Base-by-base conservation (phyloP, 202 grass and related monocot genomes). In the Schoenoplectus triqueter region DNA sequence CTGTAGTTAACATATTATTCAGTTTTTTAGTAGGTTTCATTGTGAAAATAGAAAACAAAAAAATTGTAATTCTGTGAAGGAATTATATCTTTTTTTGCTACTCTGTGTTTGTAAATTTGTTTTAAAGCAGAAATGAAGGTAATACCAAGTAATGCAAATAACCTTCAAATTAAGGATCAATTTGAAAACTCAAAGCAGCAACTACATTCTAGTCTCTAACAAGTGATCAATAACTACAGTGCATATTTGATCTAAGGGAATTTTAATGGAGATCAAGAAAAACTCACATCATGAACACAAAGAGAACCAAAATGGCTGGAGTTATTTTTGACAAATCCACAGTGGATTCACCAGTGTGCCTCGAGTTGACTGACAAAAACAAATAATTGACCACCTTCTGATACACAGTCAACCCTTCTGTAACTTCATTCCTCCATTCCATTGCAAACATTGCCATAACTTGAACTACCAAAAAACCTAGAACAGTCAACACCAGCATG, bases 271-370 rank as follows among this genome's bases (percentile, higher is more conserved):
- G 19, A 66, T 39, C 64, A 66, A 39, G 47, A 48, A 60, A 13
- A 1, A 85, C 89, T 94, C 64, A 94, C 87, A 92, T 94, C 89
- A 94, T 94, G 80, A 92, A 49, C 10, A 92, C 86, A 82, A 89
- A 94, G 86, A 86, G 87, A 3, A 94, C 92, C 89, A 92, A 66
- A 84, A 94, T 88, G 80, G 89, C 89, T 54, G 89, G 48, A n/a
- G 87, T 50, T 6, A 94, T 66, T 4, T 73, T 83, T 67, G 92
- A 90, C n/a, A 94, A 46, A 41, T 92, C 87, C 7, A 92, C 8
- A 52, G 88, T 91, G 7, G 89, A 68, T 88, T 94, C 89, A 47
- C 89, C 89, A 15, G 89, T 69, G 59, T 94, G 89, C 69, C 92
- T 82, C 5, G 89, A 71, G 69, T 92, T 94, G 51, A 94, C 84